Conservation (phyloP, 202 grass and related monocot species). For the Brachypodium distachyon region DNA sequence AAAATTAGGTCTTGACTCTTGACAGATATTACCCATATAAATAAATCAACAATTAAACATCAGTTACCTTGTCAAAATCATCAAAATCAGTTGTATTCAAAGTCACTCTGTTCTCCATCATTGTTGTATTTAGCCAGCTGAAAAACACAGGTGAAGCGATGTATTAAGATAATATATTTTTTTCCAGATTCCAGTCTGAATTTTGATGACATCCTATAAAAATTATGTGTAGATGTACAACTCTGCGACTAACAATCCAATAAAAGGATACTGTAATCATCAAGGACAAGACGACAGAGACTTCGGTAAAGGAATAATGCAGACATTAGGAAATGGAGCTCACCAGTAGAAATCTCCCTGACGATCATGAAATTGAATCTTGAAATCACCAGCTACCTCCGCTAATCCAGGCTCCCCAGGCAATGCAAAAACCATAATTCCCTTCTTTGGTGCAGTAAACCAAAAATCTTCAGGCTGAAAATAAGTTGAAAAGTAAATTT, state of each 20-base stretch:
- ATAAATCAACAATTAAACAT: neutral
- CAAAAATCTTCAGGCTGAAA: slow-evolving; percentile 99
- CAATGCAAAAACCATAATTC: slow-evolving; percentile 97
- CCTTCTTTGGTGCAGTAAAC: slow-evolving; percentile 97
- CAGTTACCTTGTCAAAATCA: slow-evolving; percentile 87
- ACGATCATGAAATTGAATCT: slow-evolving; percentile 88
- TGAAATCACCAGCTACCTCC: slow-evolving; percentile 89
- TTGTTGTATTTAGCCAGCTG: slow-evolving; percentile 99
- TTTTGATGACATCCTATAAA: neutral
- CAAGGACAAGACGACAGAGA: neutral
- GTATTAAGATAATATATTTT: neutral
- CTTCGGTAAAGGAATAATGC: neutral
- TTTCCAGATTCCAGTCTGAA: slow-evolving; percentile 6
- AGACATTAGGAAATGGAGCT: slow-evolving; percentile 8
- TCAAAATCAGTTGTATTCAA: slow-evolving; percentile 81
- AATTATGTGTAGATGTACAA: neutral
- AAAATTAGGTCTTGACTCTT: neutral
- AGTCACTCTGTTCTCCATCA: slow-evolving; percentile 90
- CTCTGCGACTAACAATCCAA: neutral
- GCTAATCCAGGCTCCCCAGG: slow-evolving; percentile 92
- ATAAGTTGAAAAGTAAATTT: slow-evolving; percentile 33
- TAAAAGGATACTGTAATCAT: slow-evolving; percentile 6
- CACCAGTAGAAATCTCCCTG: slow-evolving; percentile 99
- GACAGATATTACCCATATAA: neutral
- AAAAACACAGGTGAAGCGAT: neutral